Evolutionary conservation across 352 stramenopile species (phyloP).

Genomic region (Achlya hypogyna): DNA sequence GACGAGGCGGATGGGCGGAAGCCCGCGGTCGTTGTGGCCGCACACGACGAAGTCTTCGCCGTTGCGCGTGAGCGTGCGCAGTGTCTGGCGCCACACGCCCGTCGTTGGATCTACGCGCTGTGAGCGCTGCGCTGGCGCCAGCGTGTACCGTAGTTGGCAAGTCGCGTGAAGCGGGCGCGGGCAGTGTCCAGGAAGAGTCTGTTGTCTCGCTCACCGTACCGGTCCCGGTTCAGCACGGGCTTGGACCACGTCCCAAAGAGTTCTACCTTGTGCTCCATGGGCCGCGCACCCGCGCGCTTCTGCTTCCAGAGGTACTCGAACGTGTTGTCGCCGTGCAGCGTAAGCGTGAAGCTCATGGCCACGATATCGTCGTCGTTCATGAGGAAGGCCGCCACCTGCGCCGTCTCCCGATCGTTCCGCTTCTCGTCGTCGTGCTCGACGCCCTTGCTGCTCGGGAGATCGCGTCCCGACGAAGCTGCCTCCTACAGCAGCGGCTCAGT

Average conservation of each 20-base stretch:
- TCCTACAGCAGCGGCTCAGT: too few species aligned
- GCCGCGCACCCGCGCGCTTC: constrained; percentile 34
- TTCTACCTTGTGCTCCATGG: constrained; percentile 67
- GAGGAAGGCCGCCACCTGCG: constrained; percentile 14
- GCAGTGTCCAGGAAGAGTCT: constrained; percentile 50
- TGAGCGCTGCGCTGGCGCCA: background rate
- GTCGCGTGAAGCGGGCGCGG: constrained; percentile 55
- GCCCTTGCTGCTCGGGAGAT: too few species aligned
- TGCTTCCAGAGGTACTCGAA: constrained; percentile 74
- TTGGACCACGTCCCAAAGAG: constrained; percentile 59
- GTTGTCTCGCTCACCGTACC: constrained; percentile 59
- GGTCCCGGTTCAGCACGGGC: constrained; percentile 64
- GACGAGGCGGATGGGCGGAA: constrained; percentile 55
- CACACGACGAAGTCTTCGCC: constrained; percentile 62
- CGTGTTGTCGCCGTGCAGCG: constrained; percentile 71
- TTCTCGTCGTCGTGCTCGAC: background rate
- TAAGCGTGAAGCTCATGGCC: constrained; percentile 23
- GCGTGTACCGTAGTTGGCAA: constrained; percentile 57
- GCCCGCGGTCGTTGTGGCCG: constrained; percentile 48
- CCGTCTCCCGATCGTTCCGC: background rate
- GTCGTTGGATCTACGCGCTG: constrained; percentile 34
- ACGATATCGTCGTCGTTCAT: constrained; percentile 30
- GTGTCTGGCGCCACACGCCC: constrained; percentile 49
- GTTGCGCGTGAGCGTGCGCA: constrained; percentile 62
- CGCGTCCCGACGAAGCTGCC: too few species aligned